These are phyloP conservation scores for Monosporascus sp. DNA, from an alignment of 2,329 filamentous ascomycete genomes.

Conservation along the genomic window DNA sequence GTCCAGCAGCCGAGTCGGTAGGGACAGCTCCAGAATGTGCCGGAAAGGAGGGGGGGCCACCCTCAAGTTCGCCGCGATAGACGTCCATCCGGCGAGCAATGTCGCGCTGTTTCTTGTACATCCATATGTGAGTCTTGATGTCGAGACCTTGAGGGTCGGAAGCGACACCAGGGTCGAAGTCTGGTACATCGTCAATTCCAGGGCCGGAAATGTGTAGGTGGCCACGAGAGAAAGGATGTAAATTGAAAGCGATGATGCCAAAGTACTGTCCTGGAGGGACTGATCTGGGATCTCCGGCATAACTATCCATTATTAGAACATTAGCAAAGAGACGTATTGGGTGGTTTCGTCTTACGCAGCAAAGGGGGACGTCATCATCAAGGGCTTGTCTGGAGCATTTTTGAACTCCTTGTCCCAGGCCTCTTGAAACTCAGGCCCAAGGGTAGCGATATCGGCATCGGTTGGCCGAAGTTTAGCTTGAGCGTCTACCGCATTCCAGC, in stretches of 20 bases:
- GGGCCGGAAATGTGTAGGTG: constrained; percentile 52
- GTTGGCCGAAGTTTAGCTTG: constrained; percentile 44
- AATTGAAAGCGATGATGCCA: constrained; percentile 46
- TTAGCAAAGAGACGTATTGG: background rate
- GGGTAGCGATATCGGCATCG: constrained; percentile 28
- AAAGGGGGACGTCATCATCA: constrained; percentile 38
- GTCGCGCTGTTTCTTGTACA: constrained; percentile 58
- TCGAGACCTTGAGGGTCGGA: constrained; percentile 45
- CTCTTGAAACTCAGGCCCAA: constrained; percentile 47
- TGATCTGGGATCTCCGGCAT: constrained; percentile 35
- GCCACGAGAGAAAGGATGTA: constrained; percentile 57
- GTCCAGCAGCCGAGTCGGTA: constrained; percentile 18
- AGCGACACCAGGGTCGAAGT: constrained; percentile 54
- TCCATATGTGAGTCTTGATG: constrained; percentile 52
- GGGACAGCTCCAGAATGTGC: constrained; percentile 32
- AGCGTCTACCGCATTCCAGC: constrained; percentile 55
- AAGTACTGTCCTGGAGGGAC: constrained; percentile 43
- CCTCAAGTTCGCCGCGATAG: constrained; percentile 39
- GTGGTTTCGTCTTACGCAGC: constrained; percentile 23
- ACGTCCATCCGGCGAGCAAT: constrained; percentile 49
- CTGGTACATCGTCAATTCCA: constrained; percentile 33
- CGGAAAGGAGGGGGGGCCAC: constrained; percentile 38
- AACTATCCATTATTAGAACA: constrained; percentile 15
- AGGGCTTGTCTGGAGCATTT: constrained; percentile 34
- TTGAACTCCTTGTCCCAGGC: constrained; percentile 53